A percentile compares a stretch with the other conserved stretches of the same genome.
Conservation (phyloP, 495 filamentous ascomycete species). For the Wilcoxina mikolae region DNA sequence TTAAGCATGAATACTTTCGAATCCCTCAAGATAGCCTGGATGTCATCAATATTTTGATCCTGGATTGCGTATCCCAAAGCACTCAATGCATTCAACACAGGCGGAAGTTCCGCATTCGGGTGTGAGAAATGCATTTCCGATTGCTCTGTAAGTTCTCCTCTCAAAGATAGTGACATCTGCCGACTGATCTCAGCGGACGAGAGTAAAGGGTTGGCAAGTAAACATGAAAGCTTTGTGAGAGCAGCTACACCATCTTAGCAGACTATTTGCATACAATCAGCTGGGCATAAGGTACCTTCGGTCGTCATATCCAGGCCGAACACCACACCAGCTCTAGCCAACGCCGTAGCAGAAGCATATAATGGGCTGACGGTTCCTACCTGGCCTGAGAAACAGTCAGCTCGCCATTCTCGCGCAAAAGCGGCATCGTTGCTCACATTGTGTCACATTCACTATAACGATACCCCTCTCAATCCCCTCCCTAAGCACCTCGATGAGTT, state of each 20-base stretch:
- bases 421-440: slow-evolving; percentile 43
- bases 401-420: neutral
- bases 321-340: slow-evolving; percentile 80
- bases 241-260: slow-evolving; percentile 41
- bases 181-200: slow-evolving; percentile 45
- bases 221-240: slow-evolving; percentile 80
- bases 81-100: slow-evolving; percentile 44
- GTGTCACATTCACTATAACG: slow-evolving; percentile 84
- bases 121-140: slow-evolving; percentile 41
- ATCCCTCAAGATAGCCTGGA: slow-evolving; percentile 49
- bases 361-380: slow-evolving; percentile 78
- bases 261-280: too few relatives aligned
- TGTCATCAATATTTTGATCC: slow-evolving; percentile 49
- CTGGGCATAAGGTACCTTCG: too few relatives aligned
- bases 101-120: slow-evolving; percentile 41
- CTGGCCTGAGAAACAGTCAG: slow-evolving; percentile 33
- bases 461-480: slow-evolving; percentile 66
- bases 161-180: slow-evolving; percentile 59
- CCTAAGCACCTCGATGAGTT: slow-evolving; percentile 64
- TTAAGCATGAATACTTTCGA: slow-evolving; percentile 56
- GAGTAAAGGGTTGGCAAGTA: slow-evolving; percentile 55
- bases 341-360: slow-evolving; percentile 76
- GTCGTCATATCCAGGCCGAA: slow-evolving; percentile 88
- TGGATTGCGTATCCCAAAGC: slow-evolving; percentile 70
- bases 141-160: slow-evolving; percentile 77